These are phyloP conservation scores for Endothia cerciana DNA, from an alignment of 2,329 filamentous ascomycete genomes.

Conservation along the genomic window DNA sequence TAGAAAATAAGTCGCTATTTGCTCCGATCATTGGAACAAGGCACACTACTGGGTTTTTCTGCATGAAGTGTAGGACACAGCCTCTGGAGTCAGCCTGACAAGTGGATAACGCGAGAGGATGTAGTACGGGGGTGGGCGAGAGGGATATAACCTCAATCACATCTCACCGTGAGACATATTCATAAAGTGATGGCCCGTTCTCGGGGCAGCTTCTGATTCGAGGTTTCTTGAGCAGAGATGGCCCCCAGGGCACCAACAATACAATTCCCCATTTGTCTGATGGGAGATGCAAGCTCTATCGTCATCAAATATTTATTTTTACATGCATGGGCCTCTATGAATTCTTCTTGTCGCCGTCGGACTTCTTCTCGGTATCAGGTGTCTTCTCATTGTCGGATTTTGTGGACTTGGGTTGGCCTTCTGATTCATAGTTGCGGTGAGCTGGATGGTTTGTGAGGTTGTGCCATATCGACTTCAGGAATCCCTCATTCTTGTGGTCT, in stretches of 20 bases:
- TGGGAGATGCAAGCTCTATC: constrained; percentile 15
- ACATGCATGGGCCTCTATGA: background rate
- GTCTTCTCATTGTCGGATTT: constrained; percentile 28
- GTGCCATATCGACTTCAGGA: constrained; percentile 92
- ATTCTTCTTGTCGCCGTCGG: constrained; percentile 31
- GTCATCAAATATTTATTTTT: constrained; percentile 1
- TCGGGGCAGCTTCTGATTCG: background rate
- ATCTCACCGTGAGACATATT: background rate
- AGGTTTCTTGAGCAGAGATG: constrained; percentile 15
- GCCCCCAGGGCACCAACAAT: constrained; percentile 1
- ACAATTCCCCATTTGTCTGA: background rate
- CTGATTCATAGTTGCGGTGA: constrained; percentile 47
- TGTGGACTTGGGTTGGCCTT: constrained; percentile 22
- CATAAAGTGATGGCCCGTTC: background rate
- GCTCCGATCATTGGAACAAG: too few relatives aligned
- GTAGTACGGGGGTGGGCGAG: background rate
- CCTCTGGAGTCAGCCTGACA: too few relatives aligned
- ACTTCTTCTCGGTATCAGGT: constrained; percentile 30
- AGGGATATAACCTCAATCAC: background rate
- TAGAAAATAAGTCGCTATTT: too few relatives aligned
- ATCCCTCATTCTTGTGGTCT: constrained; percentile 80
- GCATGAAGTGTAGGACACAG: too few relatives aligned
- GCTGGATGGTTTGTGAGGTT: constrained; percentile 78
- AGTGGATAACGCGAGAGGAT: background rate
- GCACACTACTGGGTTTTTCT: too few relatives aligned